Percentiles rank a stretch among this genome's conserved stretches.
These are phyloP conservation scores for Rugonectria rugulosa DNA, from an alignment of 2,329 filamentous ascomycete species.

Conservation along the genomic window DNA sequence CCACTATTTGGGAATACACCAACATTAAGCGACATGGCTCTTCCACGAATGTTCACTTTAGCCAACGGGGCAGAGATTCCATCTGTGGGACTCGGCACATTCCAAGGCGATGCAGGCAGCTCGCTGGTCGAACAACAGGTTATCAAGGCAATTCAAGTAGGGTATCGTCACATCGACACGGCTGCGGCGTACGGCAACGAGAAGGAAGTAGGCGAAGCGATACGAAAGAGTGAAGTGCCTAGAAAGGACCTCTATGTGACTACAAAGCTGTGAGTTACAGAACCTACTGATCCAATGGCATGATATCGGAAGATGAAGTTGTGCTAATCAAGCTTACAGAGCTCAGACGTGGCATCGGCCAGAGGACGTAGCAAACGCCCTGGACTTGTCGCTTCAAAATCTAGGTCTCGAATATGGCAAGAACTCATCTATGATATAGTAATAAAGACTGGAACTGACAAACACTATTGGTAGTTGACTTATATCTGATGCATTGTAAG, in stretches of 20 bases:
- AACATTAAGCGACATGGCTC: neutral
- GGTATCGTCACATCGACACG: constrained; percentile 1
- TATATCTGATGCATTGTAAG: constrained; percentile 1
- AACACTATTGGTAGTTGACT: neutral
- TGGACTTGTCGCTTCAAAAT: neutral
- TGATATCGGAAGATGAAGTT: neutral
- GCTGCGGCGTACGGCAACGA: neutral
- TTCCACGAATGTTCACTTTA: neutral
- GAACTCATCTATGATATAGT: neutral
- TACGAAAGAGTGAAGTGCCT: neutral
- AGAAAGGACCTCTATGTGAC: neutral
- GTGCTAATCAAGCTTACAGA: neutral
- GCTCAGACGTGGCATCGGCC: neutral
- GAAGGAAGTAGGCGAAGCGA: neutral
- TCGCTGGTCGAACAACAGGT: neutral
- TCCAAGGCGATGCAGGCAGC: neutral
- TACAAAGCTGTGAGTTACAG: neutral
- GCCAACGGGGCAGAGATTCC: neutral
- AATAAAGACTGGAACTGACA: neutral
- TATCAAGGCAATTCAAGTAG: neutral
- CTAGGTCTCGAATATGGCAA: neutral
- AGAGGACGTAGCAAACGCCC: neutral
- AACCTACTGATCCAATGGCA: neutral
- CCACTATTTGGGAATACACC: no score
- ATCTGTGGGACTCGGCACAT: neutral